These are phyloP conservation scores for Cercospora janseana DNA, from an alignment of 2,329 filamentous ascomycete genomes.

Conservation along the genomic window DNA sequence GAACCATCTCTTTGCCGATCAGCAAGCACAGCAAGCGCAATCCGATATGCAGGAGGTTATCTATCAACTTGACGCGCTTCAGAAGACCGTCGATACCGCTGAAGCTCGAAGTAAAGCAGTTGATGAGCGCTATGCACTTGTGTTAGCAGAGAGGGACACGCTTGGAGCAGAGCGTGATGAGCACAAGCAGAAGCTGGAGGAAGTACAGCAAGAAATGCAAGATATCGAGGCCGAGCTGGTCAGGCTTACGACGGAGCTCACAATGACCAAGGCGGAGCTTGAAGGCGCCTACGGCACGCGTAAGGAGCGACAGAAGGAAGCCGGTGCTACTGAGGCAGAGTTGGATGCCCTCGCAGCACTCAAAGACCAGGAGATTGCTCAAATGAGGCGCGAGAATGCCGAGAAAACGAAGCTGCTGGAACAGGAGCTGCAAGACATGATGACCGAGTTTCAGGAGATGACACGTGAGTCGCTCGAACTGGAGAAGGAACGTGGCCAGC, in stretches of 20 bases:
- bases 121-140: conserved; percentile 35
- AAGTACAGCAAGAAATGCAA: conserved; percentile 36
- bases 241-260: conserved; percentile 71
- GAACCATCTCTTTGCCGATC: conserved; percentile 31
- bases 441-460: conserved; percentile 68
- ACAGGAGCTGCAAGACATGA: conserved; percentile 64
- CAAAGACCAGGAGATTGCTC: conserved; percentile 48
- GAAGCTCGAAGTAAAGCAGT: conserved; percentile 37
- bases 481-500: conserved; percentile 66
- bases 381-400: conserved; percentile 28
- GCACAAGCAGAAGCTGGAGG: conserved; percentile 28
- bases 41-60: conserved; percentile 46
- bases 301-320: conserved; percentile 66
- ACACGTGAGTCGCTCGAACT: conserved; percentile 68
- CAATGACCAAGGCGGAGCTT: conserved; percentile 86
- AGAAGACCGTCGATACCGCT: conserved; percentile 32
- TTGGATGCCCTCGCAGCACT: conserved; percentile 45
- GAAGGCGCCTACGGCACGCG: conserved; percentile 89
- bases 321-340: conserved; percentile 56
- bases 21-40: conserved; percentile 32
- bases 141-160: conserved; percentile 27
- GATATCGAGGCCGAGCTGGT: conserved; percentile 62
- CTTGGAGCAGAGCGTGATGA: conserved; percentile 24
- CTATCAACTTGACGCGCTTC: conserved; percentile 37
- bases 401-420: conserved; percentile 52